Conservation (phyloP, 169 alveolate species). For the Theileria equi region DNA sequence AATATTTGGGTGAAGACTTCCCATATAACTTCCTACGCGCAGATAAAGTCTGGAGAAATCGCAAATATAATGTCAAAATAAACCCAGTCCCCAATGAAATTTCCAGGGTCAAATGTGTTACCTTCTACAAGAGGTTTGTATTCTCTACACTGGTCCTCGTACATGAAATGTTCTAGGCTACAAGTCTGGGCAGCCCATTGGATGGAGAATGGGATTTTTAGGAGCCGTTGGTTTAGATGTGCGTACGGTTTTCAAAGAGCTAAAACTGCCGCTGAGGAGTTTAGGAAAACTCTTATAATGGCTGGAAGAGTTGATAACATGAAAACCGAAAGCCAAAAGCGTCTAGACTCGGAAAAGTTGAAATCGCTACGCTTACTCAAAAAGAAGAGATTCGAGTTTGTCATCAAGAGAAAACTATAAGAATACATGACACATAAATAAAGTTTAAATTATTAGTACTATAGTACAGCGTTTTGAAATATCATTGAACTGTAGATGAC, state of each 20-base stretch:
- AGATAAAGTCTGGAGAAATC: constrained; percentile 69
- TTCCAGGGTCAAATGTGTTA: constrained; percentile 70
- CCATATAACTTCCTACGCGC: constrained; percentile 72
- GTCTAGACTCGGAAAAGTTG: constrained; percentile 65
- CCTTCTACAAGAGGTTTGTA: constrained; percentile 63
- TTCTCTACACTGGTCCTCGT: background rate
- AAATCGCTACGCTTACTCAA: constrained; percentile 54
- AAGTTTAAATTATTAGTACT: background rate
- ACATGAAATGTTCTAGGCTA: constrained; percentile 40
- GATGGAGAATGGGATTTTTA: constrained; percentile 79
- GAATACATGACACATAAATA: background rate
- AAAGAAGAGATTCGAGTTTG: constrained; percentile 45
- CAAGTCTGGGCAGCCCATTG: constrained; percentile 83
- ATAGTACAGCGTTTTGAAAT: background rate
- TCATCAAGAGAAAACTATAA: constrained; percentile 1
- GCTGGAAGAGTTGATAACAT: constrained; percentile 68
- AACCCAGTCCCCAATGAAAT: constrained; percentile 66
- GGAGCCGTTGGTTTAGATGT: constrained; percentile 80
- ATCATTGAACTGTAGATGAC: constrained; percentile 5
- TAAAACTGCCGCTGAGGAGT: constrained; percentile 78
- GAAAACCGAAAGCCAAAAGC: constrained; percentile 68
- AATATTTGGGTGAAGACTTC: constrained; percentile 75
- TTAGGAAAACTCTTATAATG: constrained; percentile 49
- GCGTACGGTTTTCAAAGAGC: constrained; percentile 81
- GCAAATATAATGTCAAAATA: constrained; percentile 73